These are phyloP conservation scores for Mycena olivaceomarginata DNA, from an alignment of 768 basidiomycete species.

Conservation along the genomic window DNA sequence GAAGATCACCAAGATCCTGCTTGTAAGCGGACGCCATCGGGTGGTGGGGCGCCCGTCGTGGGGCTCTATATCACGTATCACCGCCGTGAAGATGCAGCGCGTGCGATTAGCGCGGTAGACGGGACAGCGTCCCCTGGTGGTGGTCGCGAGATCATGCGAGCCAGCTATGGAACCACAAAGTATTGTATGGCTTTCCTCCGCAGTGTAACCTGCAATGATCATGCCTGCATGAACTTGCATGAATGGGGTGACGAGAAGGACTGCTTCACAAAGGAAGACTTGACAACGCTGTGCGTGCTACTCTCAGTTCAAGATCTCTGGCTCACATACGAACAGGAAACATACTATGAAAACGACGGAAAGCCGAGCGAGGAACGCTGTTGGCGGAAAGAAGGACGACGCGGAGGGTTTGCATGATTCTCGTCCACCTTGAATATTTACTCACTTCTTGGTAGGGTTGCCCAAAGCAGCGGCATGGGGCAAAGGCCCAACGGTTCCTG, in stretches of 20 bases:
- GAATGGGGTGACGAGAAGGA: constrained; percentile 99
- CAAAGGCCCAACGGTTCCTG: constrained; percentile 55
- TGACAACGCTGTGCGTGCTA: constrained; percentile 86
- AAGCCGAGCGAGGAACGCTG: constrained; percentile 71
- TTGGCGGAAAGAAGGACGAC: constrained; percentile 75
- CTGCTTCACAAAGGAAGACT: constrained; percentile 97
- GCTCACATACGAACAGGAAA: constrained; percentile 72
- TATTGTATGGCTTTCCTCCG: constrained; percentile 98
- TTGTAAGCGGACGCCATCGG: constrained; percentile 92
- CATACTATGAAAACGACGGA: constrained; percentile 95
- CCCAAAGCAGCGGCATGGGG: constrained; percentile 85
- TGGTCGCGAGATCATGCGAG: constrained; percentile 91
- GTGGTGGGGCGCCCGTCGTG: constrained; percentile 82
- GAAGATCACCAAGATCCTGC: constrained; percentile 95
- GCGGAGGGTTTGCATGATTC: constrained; percentile 63
- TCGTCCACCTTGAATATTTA: constrained; percentile 37
- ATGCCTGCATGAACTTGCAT: constrained; percentile 95
- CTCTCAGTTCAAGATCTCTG: constrained; percentile 28
- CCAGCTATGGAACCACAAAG: constrained; percentile 97
- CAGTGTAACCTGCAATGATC: constrained; percentile 88
- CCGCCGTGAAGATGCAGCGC: constrained; percentile 94
- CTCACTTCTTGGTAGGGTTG: constrained; percentile 62
- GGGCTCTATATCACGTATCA: constrained; percentile 99
- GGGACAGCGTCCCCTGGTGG: constrained; percentile 94
- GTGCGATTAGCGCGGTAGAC: constrained; percentile 95